These are phyloP conservation scores for Strigomonas galati DNA, from an alignment of 208 protist species.

Conservation along the genomic window DNA sequence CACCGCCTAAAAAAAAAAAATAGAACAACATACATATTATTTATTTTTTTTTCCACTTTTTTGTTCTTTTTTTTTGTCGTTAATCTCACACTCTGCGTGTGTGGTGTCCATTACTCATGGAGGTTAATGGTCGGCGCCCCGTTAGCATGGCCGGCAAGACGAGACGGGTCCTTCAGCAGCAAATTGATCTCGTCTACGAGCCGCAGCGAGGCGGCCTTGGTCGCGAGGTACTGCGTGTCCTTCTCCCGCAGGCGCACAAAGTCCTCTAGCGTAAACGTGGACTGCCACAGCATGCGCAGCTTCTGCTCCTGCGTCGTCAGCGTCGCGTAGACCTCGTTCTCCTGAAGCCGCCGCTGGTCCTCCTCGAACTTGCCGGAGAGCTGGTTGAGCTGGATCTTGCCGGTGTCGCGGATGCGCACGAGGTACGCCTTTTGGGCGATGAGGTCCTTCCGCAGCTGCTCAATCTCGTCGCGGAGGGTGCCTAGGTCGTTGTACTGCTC, in stretches of 20 bases:
- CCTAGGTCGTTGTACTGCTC: constrained; percentile 78
- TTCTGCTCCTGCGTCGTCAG: constrained; percentile 81
- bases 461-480: constrained; percentile 52
- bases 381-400: constrained; percentile 66
- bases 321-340: constrained; percentile 45
- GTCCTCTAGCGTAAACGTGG: constrained; percentile 81
- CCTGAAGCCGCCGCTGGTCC: constrained; percentile 45
- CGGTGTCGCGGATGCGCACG: constrained; percentile 59
- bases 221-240: constrained; percentile 79
- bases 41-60: constrained; percentile 6
- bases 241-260: constrained; percentile 87
- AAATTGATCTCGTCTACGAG: constrained; percentile 85
- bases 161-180: constrained; percentile 61
- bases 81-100: too few relatives aligned
- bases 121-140: constrained; percentile 26
- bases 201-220: constrained; percentile 83
- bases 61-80: constrained; percentile 15
- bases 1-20: constrained; percentile 1
- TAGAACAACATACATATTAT: constrained; percentile 5
- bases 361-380: constrained; percentile 53
- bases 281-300: constrained; percentile 84
- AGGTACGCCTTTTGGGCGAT: constrained; percentile 51
- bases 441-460: constrained; percentile 53
- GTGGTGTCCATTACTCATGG: background rate
- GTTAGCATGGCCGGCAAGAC: constrained; percentile 16